Evolutionary conservation across 192 early-diverging fungal genomes (phyloP).

Genomic region (Piromyces sp.): DNA sequence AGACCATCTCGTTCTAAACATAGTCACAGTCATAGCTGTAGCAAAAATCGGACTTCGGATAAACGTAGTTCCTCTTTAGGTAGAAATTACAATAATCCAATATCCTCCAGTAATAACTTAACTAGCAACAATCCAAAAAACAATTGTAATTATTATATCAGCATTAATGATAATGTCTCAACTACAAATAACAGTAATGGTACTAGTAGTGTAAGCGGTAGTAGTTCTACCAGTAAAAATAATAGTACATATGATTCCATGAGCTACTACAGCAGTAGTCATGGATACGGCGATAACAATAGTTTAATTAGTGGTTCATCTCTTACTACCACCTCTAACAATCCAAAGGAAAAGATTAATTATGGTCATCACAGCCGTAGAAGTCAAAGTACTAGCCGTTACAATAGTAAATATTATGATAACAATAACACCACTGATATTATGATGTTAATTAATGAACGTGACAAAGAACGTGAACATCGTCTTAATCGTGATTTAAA

Average conservation of each 20-base stretch:
- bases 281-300: not conserved
- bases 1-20: not conserved
- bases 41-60: not conserved
- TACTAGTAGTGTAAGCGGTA: not conserved
- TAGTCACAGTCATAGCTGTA: not conserved
- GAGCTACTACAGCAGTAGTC: not conserved
- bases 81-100: not conserved
- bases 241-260: not conserved
- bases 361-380: not conserved
- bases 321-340: not conserved
- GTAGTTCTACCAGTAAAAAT: not conserved
- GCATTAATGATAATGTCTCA: not conserved
- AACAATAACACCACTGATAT: not conserved
- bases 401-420: not conserved
- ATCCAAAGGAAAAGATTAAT: not conserved
- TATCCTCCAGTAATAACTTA: not conserved
- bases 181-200: not conserved
- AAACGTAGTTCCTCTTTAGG: not conserved
- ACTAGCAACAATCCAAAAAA: not conserved
- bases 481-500: not conserved
- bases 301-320: not conserved
- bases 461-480: not conserved
- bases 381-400: not conserved
- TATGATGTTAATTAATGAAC: not conserved
- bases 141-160: not conserved